Evolutionary conservation across 352 stramenopile genomes (phyloP), one percentile per base, ranked within the genome.

Genomic region (Lagenidium sp.): DNA sequence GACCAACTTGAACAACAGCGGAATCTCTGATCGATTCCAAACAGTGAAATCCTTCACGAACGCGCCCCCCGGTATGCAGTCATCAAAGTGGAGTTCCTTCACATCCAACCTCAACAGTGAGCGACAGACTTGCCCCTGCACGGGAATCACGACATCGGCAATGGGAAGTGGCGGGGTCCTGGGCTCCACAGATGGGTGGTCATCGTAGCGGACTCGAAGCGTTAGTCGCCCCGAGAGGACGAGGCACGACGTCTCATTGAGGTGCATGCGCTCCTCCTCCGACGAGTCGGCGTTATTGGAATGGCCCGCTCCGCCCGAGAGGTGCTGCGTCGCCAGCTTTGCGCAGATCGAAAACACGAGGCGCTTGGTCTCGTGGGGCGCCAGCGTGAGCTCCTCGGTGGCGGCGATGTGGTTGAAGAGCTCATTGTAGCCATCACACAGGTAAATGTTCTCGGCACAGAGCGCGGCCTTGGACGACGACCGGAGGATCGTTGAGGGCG

Each of bases 31-130:
- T 4, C 82, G 79, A 23, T 94, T 94, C 82, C 82, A 94, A 13
- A 94, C 77, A 2, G 82, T 93, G 20, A 94, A 93, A 47, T 94
- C 82, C 44, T 94, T 94, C 6, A 93, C 82, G 32, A 92, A 94
- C 16, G 82, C 90, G 0, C 81, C 81, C 12, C 74, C 76, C 3
- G 82, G 82, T 3, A 94, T 76, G 20, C 82, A 94, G 51, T 93
- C 82, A 25, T 94, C 82, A 41, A 94, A 94, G 53, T 93, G 82
- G 10, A 94, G 58, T 41, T 94, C 82, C 49, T 92, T 90, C 21
- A 93, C 71, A 50, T 94, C 82, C 22, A 94, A 49, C 8, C 82
- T 65, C 50, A 94, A 53, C 23, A 94, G 32, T 10, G 82, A 94
- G 8, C 81, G 80, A 48, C 82, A 94, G 6, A 88, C 79, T 59